Percentiles rank a stretch among this genome's conserved stretches.
Evolutionary conservation across 352 stramenopile genomes (phyloP).

Genomic region (Globisporangium spinosum): DNA sequence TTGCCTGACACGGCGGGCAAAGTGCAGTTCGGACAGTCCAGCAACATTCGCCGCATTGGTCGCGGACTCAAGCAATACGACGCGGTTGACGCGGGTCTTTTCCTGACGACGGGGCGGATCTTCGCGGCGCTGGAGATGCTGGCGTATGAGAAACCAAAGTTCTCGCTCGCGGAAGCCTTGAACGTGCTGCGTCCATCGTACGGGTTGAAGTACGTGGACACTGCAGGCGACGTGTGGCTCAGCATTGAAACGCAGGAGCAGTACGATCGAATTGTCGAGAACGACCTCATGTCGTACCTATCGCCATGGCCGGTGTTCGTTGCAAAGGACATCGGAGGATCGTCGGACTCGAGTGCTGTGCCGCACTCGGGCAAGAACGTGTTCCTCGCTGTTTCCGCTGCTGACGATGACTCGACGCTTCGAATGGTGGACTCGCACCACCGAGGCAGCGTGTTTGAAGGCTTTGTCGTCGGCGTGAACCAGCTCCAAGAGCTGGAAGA

Average conservation of each 20-base stretch:
- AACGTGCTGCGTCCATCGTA: slow-evolving; percentile 78
- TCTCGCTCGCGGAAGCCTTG: slow-evolving; percentile 78
- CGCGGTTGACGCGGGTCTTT: slow-evolving; percentile 73
- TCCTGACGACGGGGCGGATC: slow-evolving; percentile 61
- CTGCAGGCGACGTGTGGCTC: slow-evolving; percentile 60
- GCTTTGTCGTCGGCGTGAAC: slow-evolving; percentile 81
- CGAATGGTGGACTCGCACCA: slow-evolving; percentile 56
- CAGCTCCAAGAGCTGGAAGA: slow-evolving; percentile 54
- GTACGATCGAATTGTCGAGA: slow-evolving; percentile 48
- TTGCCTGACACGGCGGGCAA: slow-evolving; percentile 66
- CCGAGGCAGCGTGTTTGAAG: slow-evolving; percentile 62
- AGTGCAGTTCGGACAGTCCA: slow-evolving; percentile 49
- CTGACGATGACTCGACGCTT: slow-evolving; percentile 75
- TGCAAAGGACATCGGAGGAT: slow-evolving; percentile 45
- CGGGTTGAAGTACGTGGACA: slow-evolving; percentile 69
- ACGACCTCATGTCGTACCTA: slow-evolving; percentile 51
- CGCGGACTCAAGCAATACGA: slow-evolving; percentile 69
- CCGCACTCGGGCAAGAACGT: slow-evolving; percentile 55
- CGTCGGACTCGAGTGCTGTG: slow-evolving; percentile 15
- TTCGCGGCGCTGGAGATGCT: slow-evolving; percentile 84
- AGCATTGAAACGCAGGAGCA: slow-evolving; percentile 80
- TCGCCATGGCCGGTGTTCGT: slow-evolving; percentile 79
- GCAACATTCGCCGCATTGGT: slow-evolving; percentile 62
- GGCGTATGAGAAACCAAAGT: slow-evolving; percentile 81
- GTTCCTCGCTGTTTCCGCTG: slow-evolving; percentile 70